A percentile compares a stretch with the other conserved stretches of the same genome.
Evolutionary conservation across 2,329 filamentous ascomycete species (phyloP).

Genomic region (Calonectria pteridis): DNA sequence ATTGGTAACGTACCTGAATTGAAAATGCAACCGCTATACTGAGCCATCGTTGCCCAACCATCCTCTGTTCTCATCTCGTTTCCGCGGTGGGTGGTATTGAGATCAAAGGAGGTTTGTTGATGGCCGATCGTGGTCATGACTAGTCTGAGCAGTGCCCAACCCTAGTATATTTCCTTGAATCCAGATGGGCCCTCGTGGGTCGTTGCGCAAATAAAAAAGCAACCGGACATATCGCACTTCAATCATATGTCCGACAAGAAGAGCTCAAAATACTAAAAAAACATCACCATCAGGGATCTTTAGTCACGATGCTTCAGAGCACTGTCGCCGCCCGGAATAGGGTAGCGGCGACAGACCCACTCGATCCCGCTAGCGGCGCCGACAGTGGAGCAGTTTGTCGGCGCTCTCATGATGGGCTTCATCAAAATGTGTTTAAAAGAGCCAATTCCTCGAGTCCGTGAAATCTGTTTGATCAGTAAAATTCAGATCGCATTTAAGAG

Average conservation of each 20-base stretch:
- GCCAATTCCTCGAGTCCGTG: not conserved
- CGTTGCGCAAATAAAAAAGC: not conserved
- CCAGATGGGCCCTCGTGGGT: too few species aligned
- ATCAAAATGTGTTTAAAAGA: not conserved
- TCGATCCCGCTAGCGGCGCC: conserved; percentile 2
- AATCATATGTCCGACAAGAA: not conserved
- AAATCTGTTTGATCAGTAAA: not conserved
- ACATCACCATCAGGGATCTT: not conserved
- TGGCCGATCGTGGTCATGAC: not conserved
- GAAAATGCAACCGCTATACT: not conserved
- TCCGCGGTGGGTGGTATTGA: not conserved
- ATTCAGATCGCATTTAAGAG: not conserved
- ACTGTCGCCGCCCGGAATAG: not conserved
- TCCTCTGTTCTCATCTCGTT: not conserved
- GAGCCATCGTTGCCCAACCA: not conserved
- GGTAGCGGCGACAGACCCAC: conserved; percentile 13
- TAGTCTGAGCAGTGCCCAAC: not conserved
- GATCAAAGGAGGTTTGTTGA: not conserved
- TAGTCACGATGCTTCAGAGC: not conserved
- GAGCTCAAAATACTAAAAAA: too few species aligned
- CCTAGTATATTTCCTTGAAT: not conserved
- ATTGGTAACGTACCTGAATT: not conserved
- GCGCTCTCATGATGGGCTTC: not conserved
- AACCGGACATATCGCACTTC: not conserved
- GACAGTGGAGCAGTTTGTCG: not conserved